Conservation (phyloP, 2,329 filamentous ascomycete species). For the Dothideomycetes sp. region DNA sequence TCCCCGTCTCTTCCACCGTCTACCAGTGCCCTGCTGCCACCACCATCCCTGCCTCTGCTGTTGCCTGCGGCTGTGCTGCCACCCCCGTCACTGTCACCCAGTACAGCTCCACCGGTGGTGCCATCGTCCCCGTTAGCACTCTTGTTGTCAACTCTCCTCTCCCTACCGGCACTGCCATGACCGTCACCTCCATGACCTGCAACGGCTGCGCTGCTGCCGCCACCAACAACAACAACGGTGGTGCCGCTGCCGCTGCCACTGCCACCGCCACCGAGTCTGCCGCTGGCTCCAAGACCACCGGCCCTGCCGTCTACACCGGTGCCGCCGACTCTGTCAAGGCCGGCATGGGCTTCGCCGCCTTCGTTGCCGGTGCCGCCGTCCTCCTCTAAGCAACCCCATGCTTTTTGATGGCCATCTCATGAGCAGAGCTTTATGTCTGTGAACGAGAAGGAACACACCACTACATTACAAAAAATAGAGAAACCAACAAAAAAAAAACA, state of each 20-base stretch:
- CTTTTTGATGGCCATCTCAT: neutral
- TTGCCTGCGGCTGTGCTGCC: conserved; percentile 18
- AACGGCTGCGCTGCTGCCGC: conserved; percentile 2
- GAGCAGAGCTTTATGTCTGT: no score
- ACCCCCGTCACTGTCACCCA: conserved; percentile 6
- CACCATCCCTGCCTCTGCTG: conserved; percentile 17
- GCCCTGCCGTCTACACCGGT: conserved; percentile 13
- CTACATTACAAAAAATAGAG: neutral
- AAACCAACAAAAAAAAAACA: conserved; percentile 7
- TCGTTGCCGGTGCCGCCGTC: conserved; percentile 10
- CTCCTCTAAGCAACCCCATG: conserved; percentile 11
- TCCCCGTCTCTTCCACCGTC: neutral
- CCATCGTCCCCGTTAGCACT: conserved; percentile 16
- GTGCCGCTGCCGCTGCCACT: conserved; percentile 1
- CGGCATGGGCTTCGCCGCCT: conserved; percentile 9
- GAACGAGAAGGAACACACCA: no score
- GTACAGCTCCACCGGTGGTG: conserved; percentile 14
- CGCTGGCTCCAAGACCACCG: neutral
- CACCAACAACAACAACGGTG: conserved; percentile 11
- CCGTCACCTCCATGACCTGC: conserved; percentile 10
- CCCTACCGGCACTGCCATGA: conserved; percentile 7
- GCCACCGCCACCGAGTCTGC: neutral
- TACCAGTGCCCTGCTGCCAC: conserved; percentile 3
- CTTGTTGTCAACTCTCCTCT: conserved; percentile 4
- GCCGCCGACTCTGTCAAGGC: conserved; percentile 11